phyloP scores from a whole-genome alignment of 2,329 filamentous ascomycete genomes.

The Aspergillus amoenus region DNA sequence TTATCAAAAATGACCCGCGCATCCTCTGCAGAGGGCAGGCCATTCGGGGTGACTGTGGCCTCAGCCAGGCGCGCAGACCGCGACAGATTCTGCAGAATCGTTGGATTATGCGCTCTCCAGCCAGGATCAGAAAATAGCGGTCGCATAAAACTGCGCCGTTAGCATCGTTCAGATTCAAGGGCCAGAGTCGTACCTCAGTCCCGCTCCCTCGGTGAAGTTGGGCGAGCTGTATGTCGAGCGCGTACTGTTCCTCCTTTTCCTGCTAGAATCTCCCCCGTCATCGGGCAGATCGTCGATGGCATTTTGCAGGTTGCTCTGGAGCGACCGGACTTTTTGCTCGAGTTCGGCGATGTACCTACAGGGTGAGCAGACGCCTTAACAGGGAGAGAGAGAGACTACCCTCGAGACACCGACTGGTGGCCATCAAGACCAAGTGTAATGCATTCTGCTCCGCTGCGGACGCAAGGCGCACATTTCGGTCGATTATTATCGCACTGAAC shows the following conservation, averaged over 20 bases:
- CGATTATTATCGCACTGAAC: conserved; percentile 29
- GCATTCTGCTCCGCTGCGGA: conserved; percentile 24
- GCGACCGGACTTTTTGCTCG: conserved; percentile 22
- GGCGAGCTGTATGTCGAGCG: conserved; percentile 14
- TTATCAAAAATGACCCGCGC: conserved; percentile 18
- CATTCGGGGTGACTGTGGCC: conserved; percentile 14
- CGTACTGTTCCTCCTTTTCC: neutral
- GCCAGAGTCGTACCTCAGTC: conserved; percentile 15
- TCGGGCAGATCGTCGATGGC: neutral
- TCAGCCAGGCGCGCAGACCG: conserved; percentile 6
- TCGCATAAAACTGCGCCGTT: conserved; percentile 16
- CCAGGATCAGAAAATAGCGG: conserved; percentile 19
- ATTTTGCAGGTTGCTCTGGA: neutral
- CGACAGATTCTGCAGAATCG: conserved; percentile 16
- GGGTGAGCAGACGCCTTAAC: neutral
- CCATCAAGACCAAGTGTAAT: conserved; percentile 27
- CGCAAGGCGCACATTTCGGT: conserved; percentile 30
- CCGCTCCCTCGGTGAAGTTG: conserved; percentile 20
- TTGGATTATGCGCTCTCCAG: conserved; percentile 22
- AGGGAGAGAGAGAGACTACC: conserved; percentile 7
- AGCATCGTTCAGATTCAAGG: no score
- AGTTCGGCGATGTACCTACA: conserved; percentile 25
- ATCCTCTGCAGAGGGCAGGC: conserved; percentile 14
- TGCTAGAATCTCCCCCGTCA: neutral
- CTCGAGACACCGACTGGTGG: conserved; percentile 23